These are phyloP conservation scores for Botrytis paeoniae DNA, from an alignment of 2,329 filamentous ascomycete genomes.

Conservation along the genomic window DNA sequence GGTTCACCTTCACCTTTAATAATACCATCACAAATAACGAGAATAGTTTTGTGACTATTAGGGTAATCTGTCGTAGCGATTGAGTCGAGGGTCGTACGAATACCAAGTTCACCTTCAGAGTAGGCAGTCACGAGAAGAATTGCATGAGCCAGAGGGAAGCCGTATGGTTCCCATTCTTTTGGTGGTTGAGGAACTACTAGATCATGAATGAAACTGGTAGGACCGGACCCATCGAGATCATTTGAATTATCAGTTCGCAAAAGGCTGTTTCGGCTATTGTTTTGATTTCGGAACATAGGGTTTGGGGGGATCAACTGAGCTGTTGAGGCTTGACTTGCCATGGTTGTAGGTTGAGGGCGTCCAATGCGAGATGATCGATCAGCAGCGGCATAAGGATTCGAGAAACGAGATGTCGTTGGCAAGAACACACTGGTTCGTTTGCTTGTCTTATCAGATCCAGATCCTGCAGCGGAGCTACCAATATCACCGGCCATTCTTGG, in stretches of 20 bases:
- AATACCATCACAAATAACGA: conserved; percentile 94
- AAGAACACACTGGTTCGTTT: conserved; percentile 83
- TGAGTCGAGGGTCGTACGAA: conserved; percentile 92
- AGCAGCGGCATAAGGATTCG: conserved; percentile 72
- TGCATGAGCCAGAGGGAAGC: conserved; percentile 87
- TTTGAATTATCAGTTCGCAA: conserved; percentile 56
- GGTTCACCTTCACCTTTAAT: conserved; percentile 94
- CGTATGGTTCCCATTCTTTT: conserved; percentile 95
- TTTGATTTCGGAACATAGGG: conserved; percentile 67
- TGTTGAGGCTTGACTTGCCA: conserved; percentile 81
- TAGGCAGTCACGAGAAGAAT: conserved; percentile 96
- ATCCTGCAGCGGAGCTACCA: conserved; percentile 64
- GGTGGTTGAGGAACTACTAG: conserved; percentile 94
- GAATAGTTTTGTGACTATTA: conserved; percentile 96
- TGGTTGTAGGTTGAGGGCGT: conserved; percentile 72
- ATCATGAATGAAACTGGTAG: conserved; percentile 94
- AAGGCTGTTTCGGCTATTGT: conserved; percentile 64
- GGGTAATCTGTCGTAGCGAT: conserved; percentile 97
- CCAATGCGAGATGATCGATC: conserved; percentile 54
- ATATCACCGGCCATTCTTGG: conserved; percentile 75
- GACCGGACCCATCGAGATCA: conserved; percentile 69
- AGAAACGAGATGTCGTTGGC: conserved; percentile 92
- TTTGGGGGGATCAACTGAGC: conserved; percentile 69
- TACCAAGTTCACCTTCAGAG: conserved; percentile 88
- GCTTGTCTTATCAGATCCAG: conserved; percentile 64